Conservation (phyloP, 176 grass and related monocot genomes). For the Tuctoria greenei region DNA sequence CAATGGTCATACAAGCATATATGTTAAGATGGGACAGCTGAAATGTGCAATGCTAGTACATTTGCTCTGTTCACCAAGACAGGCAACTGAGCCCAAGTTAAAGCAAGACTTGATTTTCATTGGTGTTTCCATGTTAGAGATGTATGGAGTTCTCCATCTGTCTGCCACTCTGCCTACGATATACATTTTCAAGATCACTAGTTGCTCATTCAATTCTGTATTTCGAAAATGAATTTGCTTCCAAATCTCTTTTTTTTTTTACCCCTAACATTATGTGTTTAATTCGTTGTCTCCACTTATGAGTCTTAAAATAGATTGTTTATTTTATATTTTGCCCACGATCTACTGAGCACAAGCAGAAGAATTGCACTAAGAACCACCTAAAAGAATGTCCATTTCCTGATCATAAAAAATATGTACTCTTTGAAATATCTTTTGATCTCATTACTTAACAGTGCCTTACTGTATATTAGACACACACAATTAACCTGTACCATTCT, state of each 20-base stretch:
- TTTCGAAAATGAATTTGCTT: conserved; percentile 11
- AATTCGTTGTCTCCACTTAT: conserved; percentile 7
- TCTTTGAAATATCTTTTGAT: not conserved
- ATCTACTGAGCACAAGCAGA: conserved; percentile 14
- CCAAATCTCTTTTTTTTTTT: not conserved
- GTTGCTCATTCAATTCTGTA: not conserved
- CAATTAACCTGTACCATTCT: conserved; percentile 9
- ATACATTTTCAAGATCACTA: conserved; percentile 1
- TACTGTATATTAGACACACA: not conserved
- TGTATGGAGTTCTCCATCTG: not conserved
- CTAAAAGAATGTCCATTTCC: not conserved
- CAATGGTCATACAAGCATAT: not conserved
- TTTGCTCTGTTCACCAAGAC: not conserved
- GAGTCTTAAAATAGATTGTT: not conserved
- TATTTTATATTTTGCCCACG: not conserved
- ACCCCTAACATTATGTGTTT: not conserved
- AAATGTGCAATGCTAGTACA: not conserved
- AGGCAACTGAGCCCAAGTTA: not conserved
- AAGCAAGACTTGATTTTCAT: not conserved
- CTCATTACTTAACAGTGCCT: not conserved
- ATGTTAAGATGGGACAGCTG: not conserved
- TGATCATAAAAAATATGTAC: not conserved
- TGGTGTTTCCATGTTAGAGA: conserved; percentile 4
- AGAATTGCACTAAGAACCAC: conserved; percentile 7
- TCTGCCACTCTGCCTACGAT: not conserved